These are phyloP conservation scores for Trichosanthes cucumerina DNA, from an alignment of 306 rosid species.

Conservation along the genomic window DNA sequence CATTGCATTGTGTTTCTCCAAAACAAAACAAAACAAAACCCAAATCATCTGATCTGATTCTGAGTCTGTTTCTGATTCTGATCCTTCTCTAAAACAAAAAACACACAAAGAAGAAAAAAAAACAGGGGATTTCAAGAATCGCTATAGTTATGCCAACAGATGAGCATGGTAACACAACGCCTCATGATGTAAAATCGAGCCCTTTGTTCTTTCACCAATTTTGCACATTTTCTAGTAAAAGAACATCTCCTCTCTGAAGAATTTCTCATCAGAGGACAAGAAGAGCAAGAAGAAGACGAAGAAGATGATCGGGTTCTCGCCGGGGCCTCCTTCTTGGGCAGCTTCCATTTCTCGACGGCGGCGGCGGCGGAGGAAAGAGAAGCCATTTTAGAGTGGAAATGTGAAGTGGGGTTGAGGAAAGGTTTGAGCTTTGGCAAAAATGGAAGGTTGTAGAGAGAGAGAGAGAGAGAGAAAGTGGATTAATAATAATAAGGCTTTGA, in stretches of 20 bases:
- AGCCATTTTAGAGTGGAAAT: constrained; percentile 18
- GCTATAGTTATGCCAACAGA: constrained; percentile 79
- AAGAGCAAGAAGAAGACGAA: constrained; percentile 8
- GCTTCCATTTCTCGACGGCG: constrained; percentile 59
- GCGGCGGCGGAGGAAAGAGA: constrained; percentile 16
- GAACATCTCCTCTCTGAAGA: constrained; percentile 44
- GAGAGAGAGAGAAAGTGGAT: background rate
- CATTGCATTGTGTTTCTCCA: background rate
- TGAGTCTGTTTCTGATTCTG: background rate
- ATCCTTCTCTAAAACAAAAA: background rate
- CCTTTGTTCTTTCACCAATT: constrained; percentile 73
- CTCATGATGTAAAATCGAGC: constrained; percentile 89
- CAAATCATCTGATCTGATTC: background rate
- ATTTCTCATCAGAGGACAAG: constrained; percentile 38
- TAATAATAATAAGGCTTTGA: background rate
- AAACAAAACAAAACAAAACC: background rate
- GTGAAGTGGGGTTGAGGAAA: constrained; percentile 2
- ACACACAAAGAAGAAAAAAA: no score
- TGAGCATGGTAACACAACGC: constrained; percentile 78
- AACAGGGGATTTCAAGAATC: constrained; percentile 29
- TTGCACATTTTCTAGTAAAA: constrained; percentile 67
- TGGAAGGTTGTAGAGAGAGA: background rate
- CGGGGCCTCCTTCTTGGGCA: constrained; percentile 58
- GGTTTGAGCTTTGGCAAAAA: background rate
- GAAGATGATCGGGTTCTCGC: constrained; percentile 49